Base-by-base conservation (phyloP, 352 stramenopile genomes). In the Thalassiosira hispida region DNA sequence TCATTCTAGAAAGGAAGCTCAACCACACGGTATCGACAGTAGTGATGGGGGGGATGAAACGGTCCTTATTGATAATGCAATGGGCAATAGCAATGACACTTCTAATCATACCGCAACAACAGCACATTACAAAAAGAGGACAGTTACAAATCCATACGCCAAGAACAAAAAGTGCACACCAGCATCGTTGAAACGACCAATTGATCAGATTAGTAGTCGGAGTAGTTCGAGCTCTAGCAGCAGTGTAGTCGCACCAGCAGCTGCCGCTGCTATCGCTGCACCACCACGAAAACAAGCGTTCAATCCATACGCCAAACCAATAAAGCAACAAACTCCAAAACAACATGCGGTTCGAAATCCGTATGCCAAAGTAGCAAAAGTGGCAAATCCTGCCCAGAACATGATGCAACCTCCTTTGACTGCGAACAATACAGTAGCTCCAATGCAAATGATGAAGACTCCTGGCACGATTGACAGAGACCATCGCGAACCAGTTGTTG, bases 281-380 rank as follows among this genome's bases (percentile, higher is more conserved):
- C 42, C 60, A 51, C 3, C 46, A 29, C 33, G 40, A 16, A 73
- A 65, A 40, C 44, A 44, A 71, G 46, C 76, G 16, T 70, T 51
- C 61, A 84, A 84, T 71, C 76, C 76, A 14, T 84, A 84, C 40
- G 46, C 60, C 20, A 83, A 79, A 61, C 29, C 47, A 51, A 23
- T 12, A 35, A 9, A 38, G 1, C 35, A 70, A 49, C 27, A 14
- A 40, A 59, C 46, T 67, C 25, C 35, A 33, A 67, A 56, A 35
- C 27, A 56, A 35, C 18, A 16, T 22, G 16, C 53, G 18, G 59
- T 77, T 44, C 59, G 57, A 51, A 74, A 83, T 74, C 68, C 74
- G 46, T 83, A 77, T 59, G 61, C 52, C 5, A 77, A 67, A 27
- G 16, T 23, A 12, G 22, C n/a, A 14, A 44, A 35, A 16, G 2